phyloP scores from a whole-genome alignment of 164 flowering plant species.

The Hamamelis virginiana region DNA sequence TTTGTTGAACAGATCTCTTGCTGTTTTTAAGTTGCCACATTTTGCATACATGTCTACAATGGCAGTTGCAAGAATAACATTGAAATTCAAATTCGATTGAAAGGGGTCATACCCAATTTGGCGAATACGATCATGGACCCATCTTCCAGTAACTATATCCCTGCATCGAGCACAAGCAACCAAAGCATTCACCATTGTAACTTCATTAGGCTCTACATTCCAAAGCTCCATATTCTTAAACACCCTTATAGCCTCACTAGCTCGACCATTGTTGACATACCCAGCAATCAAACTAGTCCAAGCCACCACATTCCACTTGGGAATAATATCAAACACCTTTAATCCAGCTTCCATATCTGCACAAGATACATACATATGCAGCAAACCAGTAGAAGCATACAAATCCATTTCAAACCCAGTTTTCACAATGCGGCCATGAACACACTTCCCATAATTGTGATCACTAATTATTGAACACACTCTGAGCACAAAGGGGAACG shows the following conservation, averaged over 20 bases:
- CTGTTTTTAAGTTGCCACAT: constrained; percentile 23
- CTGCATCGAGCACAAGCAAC: constrained; percentile 42
- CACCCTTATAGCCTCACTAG: constrained; percentile 30
- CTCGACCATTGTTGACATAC: constrained; percentile 15
- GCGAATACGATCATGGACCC: constrained; percentile 25
- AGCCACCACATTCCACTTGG: constrained; percentile 30
- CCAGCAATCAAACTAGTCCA: constrained; percentile 46
- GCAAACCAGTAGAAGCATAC: constrained; percentile 9
- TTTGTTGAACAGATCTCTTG: constrained; percentile 22
- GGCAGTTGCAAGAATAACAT: constrained; percentile 41
- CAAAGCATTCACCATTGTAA: constrained; percentile 35
- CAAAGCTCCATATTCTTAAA: constrained; percentile 24
- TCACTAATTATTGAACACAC: constrained; percentile 4
- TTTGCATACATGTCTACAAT: constrained; percentile 36
- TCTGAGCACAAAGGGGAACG: constrained; percentile 14
- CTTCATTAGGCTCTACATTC: constrained; percentile 35
- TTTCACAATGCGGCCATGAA: constrained; percentile 17
- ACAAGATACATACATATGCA: constrained; percentile 18
- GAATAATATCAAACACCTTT: constrained; percentile 20
- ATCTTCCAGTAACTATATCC: constrained; percentile 37
- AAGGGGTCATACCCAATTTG: constrained; percentile 25
- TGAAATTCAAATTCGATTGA: constrained; percentile 11
- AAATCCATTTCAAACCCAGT: constrained; percentile 22
- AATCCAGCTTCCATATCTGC: constrained; percentile 11
- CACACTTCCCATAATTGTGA: constrained; percentile 1